Evolutionary conservation across 495 filamentous ascomycete genomes (phyloP), one percentile per base, ranked within the genome.

Genomic region (Rusavskia elegans): DNA sequence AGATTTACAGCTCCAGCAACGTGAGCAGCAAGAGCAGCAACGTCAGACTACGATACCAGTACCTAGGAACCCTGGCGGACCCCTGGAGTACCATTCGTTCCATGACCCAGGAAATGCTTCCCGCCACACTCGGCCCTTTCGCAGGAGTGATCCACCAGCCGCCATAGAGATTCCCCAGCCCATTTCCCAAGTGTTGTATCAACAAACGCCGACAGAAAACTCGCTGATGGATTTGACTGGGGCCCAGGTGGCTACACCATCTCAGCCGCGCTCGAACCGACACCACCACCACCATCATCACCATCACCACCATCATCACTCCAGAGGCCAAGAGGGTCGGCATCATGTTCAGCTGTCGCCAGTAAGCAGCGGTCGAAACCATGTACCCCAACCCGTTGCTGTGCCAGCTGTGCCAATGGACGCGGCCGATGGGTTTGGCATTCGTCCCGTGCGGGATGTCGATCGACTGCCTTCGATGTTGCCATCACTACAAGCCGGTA

Each of bases 381-480:
- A 77, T 53, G 67, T 67, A 14, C 73, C 82, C 44, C 84, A 87
- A 59, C 75, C 84, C 27, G 69, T 85, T 32, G 78, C 82, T 17
- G 78, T 83, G 2, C 75, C 83, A 5, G 72, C 85, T 42, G 80
- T 82, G 1, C 75, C 80, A 2, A 87, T 87, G 74, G 87, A 92
- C 60, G 68, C 76, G 10, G 66, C 75, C 27, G 86, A 90, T 63
- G 79, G 78, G 11, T 89, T 93, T 63, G 76, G 79, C 54, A 62
- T 87, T 46, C 78, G 87, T 19, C 86, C 87, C 16, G 82, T 95
- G 30, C 84, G 89, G 52, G 89, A 95, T 62, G 74, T 76, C 37
- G 90, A 96, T 59, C 81, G 90, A 48, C 74, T 96, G 17, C 84
- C 84, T 13, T 90, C 85, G 52, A 92, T 93, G 79, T 67, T 87